phyloP scores from a whole-genome alignment of 495 filamentous ascomycete genomes.

The Penicillium argentinense region DNA sequence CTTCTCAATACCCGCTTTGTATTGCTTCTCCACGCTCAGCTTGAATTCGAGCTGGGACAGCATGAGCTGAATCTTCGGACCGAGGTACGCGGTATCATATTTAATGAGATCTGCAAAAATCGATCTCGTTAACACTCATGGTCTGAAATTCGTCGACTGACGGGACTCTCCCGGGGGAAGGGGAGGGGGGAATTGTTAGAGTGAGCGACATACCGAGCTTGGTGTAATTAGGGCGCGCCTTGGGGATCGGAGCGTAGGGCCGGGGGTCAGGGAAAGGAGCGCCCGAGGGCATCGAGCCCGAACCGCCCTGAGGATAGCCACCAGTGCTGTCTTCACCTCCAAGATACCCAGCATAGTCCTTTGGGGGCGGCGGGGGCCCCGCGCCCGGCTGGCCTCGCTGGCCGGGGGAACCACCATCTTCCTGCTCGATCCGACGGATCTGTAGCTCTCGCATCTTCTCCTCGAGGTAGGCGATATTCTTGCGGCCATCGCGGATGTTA shows the following conservation, averaged over 20 bases:
- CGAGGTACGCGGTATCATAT: constrained; percentile 93
- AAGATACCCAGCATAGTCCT: constrained; percentile 58
- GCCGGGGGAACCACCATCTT: constrained; percentile 42
- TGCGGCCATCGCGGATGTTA: constrained; percentile 88
- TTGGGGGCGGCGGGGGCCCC: constrained; percentile 61
- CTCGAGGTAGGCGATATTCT: constrained; percentile 93
- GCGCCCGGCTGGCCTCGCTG: constrained; percentile 32
- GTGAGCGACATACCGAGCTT: constrained; percentile 74
- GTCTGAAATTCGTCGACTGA: constrained; percentile 1
- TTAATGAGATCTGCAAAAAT: constrained; percentile 86
- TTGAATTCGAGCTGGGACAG: constrained; percentile 98
- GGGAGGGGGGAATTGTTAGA: neutral
- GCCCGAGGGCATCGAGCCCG: constrained; percentile 77
- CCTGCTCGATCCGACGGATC: constrained; percentile 68
- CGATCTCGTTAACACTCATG: constrained; percentile 13
- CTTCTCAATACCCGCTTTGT: constrained; percentile 98
- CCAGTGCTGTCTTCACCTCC: constrained; percentile 46
- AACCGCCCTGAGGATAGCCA: constrained; percentile 57
- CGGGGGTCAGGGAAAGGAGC: constrained; percentile 76
- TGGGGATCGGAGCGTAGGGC: constrained; percentile 67
- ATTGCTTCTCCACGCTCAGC: constrained; percentile 97
- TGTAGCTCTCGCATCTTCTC: constrained; percentile 85
- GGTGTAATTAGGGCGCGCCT: constrained; percentile 82
- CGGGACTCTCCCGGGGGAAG: neutral
- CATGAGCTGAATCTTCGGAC: constrained; percentile 98